Percentiles rank a stretch among this genome's conserved stretches.
Conservation (phyloP, 169 alveolate genomes). For the Perkinsus chesapeaki region DNA sequence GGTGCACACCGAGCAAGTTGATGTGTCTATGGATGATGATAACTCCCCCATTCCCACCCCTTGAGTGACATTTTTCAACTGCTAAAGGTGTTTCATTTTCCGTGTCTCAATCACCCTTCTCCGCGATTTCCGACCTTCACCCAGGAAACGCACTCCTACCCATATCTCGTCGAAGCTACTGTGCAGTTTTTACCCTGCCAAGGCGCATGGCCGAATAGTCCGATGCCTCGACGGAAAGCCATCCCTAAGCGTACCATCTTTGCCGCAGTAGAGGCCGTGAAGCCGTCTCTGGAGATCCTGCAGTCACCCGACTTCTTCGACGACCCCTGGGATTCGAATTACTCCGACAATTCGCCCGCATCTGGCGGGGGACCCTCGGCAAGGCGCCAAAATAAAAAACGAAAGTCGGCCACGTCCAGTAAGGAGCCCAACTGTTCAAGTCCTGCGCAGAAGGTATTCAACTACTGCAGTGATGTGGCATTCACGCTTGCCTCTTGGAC, state of each 20-base stretch:
- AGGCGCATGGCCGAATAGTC: background rate
- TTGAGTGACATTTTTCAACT: too few species aligned
- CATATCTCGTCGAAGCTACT: too few species aligned
- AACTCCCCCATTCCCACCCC: too few species aligned
- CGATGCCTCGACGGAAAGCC: background rate
- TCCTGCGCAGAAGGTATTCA: background rate
- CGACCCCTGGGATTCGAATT: background rate
- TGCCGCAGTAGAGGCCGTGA: background rate
- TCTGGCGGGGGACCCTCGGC: too few species aligned
- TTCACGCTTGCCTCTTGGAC: background rate
- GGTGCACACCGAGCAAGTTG: too few species aligned
- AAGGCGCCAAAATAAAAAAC: too few species aligned
- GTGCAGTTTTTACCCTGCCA: background rate
- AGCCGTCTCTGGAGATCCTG: background rate
- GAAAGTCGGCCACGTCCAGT: background rate
- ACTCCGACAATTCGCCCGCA: background rate
- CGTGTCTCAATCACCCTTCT: too few species aligned
- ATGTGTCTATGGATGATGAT: too few species aligned
- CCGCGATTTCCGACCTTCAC: too few species aligned
- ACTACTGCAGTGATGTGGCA: background rate
- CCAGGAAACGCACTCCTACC: too few species aligned
- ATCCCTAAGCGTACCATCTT: background rate
- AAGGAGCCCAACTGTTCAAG: background rate
- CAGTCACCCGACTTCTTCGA: background rate
- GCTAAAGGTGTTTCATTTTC: too few species aligned